Evolutionary conservation across 371 early-diverging fungal genomes (phyloP), one percentile per base, ranked within the genome.

Genomic region (Apophysomyces trapeziformis): DNA sequence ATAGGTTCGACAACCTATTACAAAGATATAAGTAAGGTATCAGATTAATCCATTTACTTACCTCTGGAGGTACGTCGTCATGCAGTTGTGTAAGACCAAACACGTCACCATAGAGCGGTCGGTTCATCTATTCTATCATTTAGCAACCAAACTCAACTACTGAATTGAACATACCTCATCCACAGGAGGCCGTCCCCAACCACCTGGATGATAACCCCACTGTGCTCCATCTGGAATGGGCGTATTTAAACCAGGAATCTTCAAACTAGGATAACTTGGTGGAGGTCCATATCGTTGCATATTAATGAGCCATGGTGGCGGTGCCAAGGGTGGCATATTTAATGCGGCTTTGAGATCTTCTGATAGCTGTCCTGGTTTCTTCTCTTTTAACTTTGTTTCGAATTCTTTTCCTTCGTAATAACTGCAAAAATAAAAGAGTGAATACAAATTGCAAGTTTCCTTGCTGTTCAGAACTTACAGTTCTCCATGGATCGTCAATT

Each of bases 281-380:
- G 99, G 99, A 16, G 96, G 97, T 3, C 99, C 99, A 74, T 95
- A 92, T 37, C 98, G 89, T 78, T 99, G 99, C 99, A 99, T 98
- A 69, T 96, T 97, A 70, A 97, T 90, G 21, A 99, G 79, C 97
- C 97, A 99, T 39, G 99, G 99, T 41, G 98, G 97, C n/a, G 99
- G 98, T 0, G 95, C 94, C 57, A 94, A 79, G 1, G 90, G 90
- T 26, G 97, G 96, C 74, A 99, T 97, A 60, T 89, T 92, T 18
- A 97, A 78, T 1, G 98, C 99, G 4, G 84, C 84, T 57, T 87
- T 92, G 26, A 99, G 80, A 35, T 94, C 95, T 56, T 93, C 93
- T 16, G 93, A 92, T 18, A 99, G 77, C 13, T 89, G 77, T 4
- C 99, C 99, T 0, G 99, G 98, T 43, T 93, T 91, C 76, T 91